These are phyloP conservation scores for Stephania japonica DNA, from an alignment of 164 flowering plant genomes.

Conservation along the genomic window DNA sequence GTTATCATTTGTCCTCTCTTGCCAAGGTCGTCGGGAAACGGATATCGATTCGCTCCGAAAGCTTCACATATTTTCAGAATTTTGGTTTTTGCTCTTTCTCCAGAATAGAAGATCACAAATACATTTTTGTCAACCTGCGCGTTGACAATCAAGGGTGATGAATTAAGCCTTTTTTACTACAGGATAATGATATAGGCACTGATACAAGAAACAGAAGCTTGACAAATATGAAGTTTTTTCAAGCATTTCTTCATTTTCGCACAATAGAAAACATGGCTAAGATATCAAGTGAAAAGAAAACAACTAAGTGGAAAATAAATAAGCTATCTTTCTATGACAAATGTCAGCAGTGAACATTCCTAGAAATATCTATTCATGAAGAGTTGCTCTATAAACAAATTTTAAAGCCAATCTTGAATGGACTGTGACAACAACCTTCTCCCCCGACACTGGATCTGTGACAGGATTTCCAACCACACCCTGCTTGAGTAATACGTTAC, in stretches of 20 bases:
- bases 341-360: neutral
- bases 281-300: neutral
- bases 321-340: neutral
- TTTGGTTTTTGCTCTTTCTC: constrained; percentile 81
- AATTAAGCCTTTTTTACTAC: neutral
- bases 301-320: neutral
- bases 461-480: constrained; percentile 67
- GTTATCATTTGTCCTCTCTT: constrained; percentile 59
- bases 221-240: neutral
- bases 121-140: constrained; percentile 87
- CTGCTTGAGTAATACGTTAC: constrained; percentile 80
- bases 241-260: neutral
- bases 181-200: neutral
- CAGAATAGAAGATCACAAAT: constrained; percentile 84
- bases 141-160: constrained; percentile 12
- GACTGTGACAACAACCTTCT: constrained; percentile 44
- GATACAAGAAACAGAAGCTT: neutral
- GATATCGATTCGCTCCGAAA: constrained; percentile 92
- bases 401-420: neutral
- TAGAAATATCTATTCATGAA: neutral
- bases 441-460: constrained; percentile 85
- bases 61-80: constrained; percentile 90
- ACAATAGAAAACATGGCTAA: neutral
- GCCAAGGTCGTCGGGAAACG: constrained; percentile 64
- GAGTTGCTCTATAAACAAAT: neutral